Conservation (phyloP, 2,329 filamentous ascomycete species). For the Eutypa lata region DNA sequence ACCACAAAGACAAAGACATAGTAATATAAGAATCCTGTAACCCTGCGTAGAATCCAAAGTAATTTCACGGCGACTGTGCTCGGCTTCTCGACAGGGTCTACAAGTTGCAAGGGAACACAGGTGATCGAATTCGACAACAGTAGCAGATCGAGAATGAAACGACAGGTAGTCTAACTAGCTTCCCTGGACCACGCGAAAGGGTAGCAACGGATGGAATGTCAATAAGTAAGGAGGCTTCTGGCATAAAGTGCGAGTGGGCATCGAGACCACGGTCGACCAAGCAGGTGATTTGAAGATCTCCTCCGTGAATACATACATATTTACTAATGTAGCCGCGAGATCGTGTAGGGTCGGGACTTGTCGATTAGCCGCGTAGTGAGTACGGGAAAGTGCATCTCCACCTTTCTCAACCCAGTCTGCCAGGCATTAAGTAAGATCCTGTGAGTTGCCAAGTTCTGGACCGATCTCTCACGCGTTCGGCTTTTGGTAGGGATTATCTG, state of each 20-base stretch:
- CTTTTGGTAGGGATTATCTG: not conserved
- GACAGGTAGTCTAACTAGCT: not conserved
- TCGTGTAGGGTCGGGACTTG: not conserved
- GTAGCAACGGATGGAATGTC: not conserved
- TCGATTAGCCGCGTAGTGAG: slow-evolving; percentile 1
- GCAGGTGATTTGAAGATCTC: not conserved
- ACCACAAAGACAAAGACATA: not conserved
- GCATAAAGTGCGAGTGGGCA: not conserved
- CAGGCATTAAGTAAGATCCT: not conserved
- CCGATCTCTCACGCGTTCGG: not conserved
- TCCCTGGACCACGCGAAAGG: not conserved
- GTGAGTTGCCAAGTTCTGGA: not conserved
- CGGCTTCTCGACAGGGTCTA: not conserved
- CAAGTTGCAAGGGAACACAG: not conserved
- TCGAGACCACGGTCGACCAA: not conserved
- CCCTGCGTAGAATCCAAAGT: not conserved
- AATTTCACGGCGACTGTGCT: not conserved
- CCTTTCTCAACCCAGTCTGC: not conserved
- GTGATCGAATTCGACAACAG: not conserved
- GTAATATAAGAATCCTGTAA: not conserved
- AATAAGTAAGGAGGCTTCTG: not conserved
- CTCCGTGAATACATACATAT: not conserved
- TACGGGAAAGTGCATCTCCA: not conserved
- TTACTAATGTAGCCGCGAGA: not conserved
- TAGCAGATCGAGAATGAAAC: not conserved